Base-by-base conservation (phyloP, 306 rosid species). In the Lathyrus sativus region DNA sequence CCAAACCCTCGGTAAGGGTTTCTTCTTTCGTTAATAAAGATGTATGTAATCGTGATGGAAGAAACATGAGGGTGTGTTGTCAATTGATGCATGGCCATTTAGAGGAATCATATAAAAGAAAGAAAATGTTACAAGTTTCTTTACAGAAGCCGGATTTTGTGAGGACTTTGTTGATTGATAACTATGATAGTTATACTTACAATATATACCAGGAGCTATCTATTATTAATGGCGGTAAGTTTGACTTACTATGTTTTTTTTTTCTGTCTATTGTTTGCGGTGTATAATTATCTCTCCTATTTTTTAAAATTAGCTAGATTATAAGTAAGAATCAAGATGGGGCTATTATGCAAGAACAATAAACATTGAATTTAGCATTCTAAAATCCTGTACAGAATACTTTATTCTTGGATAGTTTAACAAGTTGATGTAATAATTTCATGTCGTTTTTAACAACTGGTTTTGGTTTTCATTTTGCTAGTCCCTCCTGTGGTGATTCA, bases 141-240 rank as follows among this genome's bases (percentile, higher is more conserved):
- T 17, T 54, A 39, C 85, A 69, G 51, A 90, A 87, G 84, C 71
- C 75, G 28, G 88, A 81, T 58, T 81, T 67, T 63, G 89, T 90
- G 74, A 87, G 92, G 81, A 95, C 99, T 18, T 80, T 93, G 83
- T 78, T 93, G 96, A 88, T 95, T 71, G 99, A 95, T 82, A 95
- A 95, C 82, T 90, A 95, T 73, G 99, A 95, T 61, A 95, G 99
- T 68, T 95, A 95, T 84, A 95, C 99, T 3, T 95, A 95, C 81
- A 95, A 95, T 78, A 85, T 95, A 76, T 95, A 85, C 85, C 99
- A 95, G 89, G 96, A 89, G 73, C 79, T 95, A 58, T 90, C 97
- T 67, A 50, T 88, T 70, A 74, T 95, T 78, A 95, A 95, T 75
- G 97, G 99, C 8, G 74, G 99, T 95, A 82, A 53, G 95, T 57